Conservation (phyloP, 177 flowering plant species). For the Telopea speciosissima region DNA sequence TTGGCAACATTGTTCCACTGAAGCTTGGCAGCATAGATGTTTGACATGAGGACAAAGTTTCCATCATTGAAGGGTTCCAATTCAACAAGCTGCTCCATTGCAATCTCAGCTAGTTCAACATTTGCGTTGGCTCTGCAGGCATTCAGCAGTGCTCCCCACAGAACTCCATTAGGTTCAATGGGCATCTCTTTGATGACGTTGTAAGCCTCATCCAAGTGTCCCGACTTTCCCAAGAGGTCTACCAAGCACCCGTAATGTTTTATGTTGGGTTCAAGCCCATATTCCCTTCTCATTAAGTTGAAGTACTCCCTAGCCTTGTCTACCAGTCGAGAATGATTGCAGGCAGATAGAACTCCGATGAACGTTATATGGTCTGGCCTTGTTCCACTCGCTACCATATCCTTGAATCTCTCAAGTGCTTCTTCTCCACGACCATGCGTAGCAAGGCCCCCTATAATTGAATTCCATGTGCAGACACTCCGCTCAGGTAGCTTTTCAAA, state of each 20-base stretch:
- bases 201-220: conserved; percentile 19
- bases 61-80: conserved; percentile 25
- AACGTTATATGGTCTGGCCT: conserved; percentile 19
- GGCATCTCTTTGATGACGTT: conserved; percentile 19
- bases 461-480: conserved; percentile 21
- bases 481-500: conserved; percentile 13
- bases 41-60: conserved; percentile 23
- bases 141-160: conserved; percentile 25
- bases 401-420: conserved; percentile 18
- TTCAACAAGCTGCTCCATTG: conserved; percentile 18
- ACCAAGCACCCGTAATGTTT: conserved; percentile 25
- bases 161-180: conserved; percentile 14
- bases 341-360: conserved; percentile 20
- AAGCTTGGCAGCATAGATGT: conserved; percentile 17
- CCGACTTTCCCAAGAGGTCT: conserved; percentile 22
- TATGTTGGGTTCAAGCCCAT: conserved; percentile 18
- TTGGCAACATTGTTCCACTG: conserved; percentile 18
- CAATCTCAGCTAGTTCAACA: conserved; percentile 18
- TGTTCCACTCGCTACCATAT: conserved; percentile 14
- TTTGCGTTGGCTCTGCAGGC: conserved; percentile 16
- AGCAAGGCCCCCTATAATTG: conserved; percentile 23
- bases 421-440: conserved; percentile 19
- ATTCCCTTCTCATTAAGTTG: conserved; percentile 11
- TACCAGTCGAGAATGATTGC: conserved; percentile 21
- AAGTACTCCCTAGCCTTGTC: conserved; percentile 19